Evolutionary conservation across 176 grass and related monocot species (phyloP).

Genomic region (Triticum turgidum): DNA sequence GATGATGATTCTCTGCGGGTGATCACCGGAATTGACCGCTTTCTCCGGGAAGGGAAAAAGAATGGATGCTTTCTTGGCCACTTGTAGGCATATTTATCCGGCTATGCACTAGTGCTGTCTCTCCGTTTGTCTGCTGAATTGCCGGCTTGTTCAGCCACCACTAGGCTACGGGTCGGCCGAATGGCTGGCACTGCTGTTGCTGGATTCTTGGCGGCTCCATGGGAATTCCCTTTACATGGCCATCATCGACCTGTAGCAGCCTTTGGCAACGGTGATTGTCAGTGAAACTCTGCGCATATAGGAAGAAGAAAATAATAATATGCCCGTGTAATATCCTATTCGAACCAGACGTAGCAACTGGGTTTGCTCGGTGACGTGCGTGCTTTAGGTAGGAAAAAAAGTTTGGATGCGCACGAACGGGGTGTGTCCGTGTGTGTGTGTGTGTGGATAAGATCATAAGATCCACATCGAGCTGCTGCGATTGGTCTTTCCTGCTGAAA

Average conservation of each 20-base stretch:
- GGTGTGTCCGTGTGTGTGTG: background rate
- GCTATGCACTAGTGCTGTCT: background rate
- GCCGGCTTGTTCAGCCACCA: constrained; percentile 16
- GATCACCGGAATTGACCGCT: background rate
- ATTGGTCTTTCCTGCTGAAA: constrained; percentile 2
- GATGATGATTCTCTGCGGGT: background rate
- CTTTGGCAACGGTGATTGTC: no score
- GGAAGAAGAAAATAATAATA: no score
- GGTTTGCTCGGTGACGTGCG: background rate
- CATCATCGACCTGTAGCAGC: no score
- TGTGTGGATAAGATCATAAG: constrained; percentile 25
- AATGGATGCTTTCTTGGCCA: background rate
- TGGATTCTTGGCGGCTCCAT: background rate
- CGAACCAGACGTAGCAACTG: background rate
- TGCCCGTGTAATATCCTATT: background rate
- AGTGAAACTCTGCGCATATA: no score
- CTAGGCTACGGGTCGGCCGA: background rate
- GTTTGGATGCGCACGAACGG: constrained; percentile 12
- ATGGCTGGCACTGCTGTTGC: background rate
- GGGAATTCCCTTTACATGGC: no score
- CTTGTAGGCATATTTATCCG: background rate
- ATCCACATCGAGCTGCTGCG: background rate
- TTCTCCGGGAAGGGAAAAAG: background rate
- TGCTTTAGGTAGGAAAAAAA: background rate
- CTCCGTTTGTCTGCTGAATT: background rate